These are phyloP conservation scores for Stachybotrys elegans DNA, from an alignment of 2,329 filamentous ascomycete species.

Conservation along the genomic window DNA sequence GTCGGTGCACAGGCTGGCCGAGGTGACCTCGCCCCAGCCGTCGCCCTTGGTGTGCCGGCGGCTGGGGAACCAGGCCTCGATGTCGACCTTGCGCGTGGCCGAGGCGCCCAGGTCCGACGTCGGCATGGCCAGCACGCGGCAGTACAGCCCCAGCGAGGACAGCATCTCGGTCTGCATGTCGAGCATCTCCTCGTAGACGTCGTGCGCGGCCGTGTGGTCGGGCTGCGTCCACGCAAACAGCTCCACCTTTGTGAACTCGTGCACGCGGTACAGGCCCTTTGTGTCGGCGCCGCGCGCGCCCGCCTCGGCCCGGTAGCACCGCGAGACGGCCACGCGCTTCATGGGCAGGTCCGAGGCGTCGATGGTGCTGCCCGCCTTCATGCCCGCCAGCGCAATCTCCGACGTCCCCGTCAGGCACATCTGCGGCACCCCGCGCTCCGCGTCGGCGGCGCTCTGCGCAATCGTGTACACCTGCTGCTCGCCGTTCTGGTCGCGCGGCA, in stretches of 20 bases:
- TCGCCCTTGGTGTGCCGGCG: conserved; percentile 47
- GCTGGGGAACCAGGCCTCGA: conserved; percentile 91
- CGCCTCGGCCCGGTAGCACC: conserved; percentile 95
- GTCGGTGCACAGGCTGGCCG: conserved; percentile 85
- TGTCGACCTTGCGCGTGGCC: conserved; percentile 81
- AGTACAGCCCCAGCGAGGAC: conserved; percentile 69
- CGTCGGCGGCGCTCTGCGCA: conserved; percentile 60
- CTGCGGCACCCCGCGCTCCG: conserved; percentile 57
- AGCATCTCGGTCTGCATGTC: conserved; percentile 83
- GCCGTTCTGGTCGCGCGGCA: conserved; percentile 82
- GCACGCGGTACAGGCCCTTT: conserved; percentile 92
- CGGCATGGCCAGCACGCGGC: conserved; percentile 91
- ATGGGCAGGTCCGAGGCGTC: conserved; percentile 63
- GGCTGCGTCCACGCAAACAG: conserved; percentile 88
- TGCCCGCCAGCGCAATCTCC: conserved; percentile 89
- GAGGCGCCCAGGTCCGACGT: conserved; percentile 82
- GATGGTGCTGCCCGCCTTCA: conserved; percentile 72
- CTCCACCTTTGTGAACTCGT: conserved; percentile 98
- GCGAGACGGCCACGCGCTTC: conserved; percentile 76
- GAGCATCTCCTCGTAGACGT: conserved; percentile 79
- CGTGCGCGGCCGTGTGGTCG: conserved; percentile 39
- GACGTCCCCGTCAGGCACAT: conserved; percentile 81
- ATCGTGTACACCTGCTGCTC: conserved; percentile 90
- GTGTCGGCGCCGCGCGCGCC: conserved; percentile 85
- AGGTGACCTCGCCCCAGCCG: conserved; percentile 93